These are phyloP conservation scores for Forsythia suspensa DNA, from an alignment of 257 asterid genomes.

Conservation along the genomic window DNA sequence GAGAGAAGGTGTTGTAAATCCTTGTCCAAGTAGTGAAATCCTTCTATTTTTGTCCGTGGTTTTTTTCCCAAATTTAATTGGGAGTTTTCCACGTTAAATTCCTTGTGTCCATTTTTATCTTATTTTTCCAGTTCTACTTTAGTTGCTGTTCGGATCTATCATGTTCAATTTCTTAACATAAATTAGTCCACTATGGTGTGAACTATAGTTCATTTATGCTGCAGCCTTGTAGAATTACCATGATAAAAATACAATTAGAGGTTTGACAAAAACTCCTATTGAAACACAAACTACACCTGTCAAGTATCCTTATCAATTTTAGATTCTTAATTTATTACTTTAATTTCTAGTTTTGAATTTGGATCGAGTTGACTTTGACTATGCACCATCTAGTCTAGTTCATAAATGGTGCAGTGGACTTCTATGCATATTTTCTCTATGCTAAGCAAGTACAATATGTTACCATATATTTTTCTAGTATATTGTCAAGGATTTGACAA, in stretches of 20 bases:
- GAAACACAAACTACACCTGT: neutral
- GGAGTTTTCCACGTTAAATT: too few relatives aligned
- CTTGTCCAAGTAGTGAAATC: too few relatives aligned
- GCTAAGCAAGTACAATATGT: too few relatives aligned
- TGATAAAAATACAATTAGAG: neutral
- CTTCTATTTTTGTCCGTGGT: too few relatives aligned
- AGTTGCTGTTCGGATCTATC: too few relatives aligned
- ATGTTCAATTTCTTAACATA: too few relatives aligned
- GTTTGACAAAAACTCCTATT: neutral
- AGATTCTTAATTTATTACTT: neutral
- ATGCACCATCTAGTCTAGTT: neutral
- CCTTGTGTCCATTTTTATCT: too few relatives aligned
- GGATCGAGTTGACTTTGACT: slow-evolving; percentile 8
- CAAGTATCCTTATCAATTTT: neutral
- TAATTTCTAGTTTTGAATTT: neutral
- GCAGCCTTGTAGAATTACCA: neutral
- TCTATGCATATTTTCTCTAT: neutral
- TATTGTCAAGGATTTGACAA: too few relatives aligned
- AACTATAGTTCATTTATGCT: neutral
- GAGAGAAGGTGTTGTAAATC: too few relatives aligned
- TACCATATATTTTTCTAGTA: too few relatives aligned
- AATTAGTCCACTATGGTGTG: neutral
- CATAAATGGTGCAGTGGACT: slow-evolving; percentile 3
- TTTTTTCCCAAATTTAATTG: too few relatives aligned
- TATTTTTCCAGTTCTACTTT: too few relatives aligned